Evolutionary conservation across 352 stramenopile genomes (phyloP), one percentile per base, ranked within the genome.

Genomic region (Lagenidium giganteum): DNA sequence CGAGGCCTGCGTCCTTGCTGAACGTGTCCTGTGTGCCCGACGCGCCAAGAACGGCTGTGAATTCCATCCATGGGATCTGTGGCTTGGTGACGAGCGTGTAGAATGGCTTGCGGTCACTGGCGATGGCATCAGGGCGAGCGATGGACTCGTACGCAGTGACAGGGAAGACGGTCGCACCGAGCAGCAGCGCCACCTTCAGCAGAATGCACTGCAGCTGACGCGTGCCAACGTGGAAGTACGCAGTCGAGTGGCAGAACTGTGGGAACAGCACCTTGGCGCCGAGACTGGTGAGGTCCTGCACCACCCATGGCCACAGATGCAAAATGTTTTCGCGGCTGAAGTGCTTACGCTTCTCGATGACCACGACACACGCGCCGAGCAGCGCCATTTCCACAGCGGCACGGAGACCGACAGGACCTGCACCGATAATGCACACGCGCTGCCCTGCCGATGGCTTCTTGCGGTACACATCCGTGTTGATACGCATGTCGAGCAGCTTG

Each of bases 301-400:
- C 81, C 18, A 90, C 81, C 70, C 74, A 87, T 31, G 77, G 76
- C 73, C 78, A 93, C 60, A 93, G 36, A 30, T 90, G 78, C 31
- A 93, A 45, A 48, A 93, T 90, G 42, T 93, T 91, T 44, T 90
- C 79, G 9, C 81, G 76, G 44, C 56, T 89, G 38, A 93, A 93
- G 34, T 70, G 51, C 50, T 83, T 78, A 12, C 81, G 71, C 69
- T 93, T 93, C 53, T 93, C 81, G 16, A 93, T 46, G 21, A 93
- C 64, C 0, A 87, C 67, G 13, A 91, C 81, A 30, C 89, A 61
- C 1, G 67, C 74, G 23, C 81, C 78, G 4, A 91, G 59, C 18
- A 93, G 32, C 21, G 77, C 74, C 12, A 80, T 54, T 43, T 93
- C 81, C 13, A 93, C 74, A 0, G 81, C 78, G 4, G 76, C 74